Conservation (phyloP, 2,329 filamentous ascomycete genomes). For the Lomentospora prolificans region DNA sequence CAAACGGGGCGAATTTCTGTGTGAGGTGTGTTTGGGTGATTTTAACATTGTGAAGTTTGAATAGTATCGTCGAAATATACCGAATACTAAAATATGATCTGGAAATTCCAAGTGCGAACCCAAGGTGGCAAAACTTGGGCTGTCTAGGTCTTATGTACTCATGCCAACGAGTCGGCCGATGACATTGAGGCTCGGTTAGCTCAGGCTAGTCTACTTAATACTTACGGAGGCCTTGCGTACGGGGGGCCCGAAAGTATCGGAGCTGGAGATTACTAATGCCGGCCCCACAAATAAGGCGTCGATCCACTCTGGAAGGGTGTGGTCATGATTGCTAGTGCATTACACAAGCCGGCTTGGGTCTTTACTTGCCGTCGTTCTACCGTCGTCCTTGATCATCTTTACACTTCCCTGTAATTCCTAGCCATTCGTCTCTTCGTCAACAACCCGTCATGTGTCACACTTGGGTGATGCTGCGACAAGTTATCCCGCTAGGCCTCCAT, state of each 20-base stretch:
- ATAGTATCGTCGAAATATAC: not conserved
- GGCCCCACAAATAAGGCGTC: conserved; percentile 2
- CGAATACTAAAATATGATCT: not conserved
- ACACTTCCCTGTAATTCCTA: not conserved
- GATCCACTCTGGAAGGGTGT: not conserved
- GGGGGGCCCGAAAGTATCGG: not conserved
- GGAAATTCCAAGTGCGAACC: not conserved
- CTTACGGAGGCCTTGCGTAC: conserved; percentile 4
- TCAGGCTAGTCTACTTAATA: conserved; percentile 6
- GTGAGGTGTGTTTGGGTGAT: not conserved
- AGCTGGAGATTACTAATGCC: conserved; percentile 6
- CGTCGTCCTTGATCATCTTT: not conserved
- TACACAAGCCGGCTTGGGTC: not conserved
- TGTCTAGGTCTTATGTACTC: conserved; percentile 5
- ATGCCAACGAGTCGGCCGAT: not conserved
- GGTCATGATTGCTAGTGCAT: not conserved
- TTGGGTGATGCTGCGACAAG: not conserved
- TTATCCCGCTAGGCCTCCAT: too few species aligned
- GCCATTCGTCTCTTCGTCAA: not conserved
- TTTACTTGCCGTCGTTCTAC: not conserved
- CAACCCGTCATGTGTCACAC: not conserved
- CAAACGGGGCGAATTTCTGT: not conserved
- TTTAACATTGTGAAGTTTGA: conserved; percentile 4
- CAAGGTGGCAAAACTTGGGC: conserved; percentile 8
- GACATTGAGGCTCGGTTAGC: not conserved